These are phyloP conservation scores for Medicago truncatula DNA, from an alignment of 306 rosid species.

Conservation along the genomic window MtrunA17r5.0-ANR NC_053046.1:18821001-18821500, in stretches of 20 bases:
- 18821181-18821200: conserved; percentile 41
- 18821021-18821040: no score
- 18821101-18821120: no score
- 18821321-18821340: conserved; percentile 2
- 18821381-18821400: not conserved
- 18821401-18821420: not conserved
- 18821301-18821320: conserved; percentile 3
- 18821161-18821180: conserved; percentile 5
- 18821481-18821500: not conserved
- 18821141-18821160: conserved; percentile 1
- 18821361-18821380: not conserved
- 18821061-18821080: no score
- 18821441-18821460: no score
- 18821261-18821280: not conserved
- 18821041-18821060: no score
- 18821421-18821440: not conserved
- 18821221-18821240: conserved; percentile 89
- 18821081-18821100: no score
- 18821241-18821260: conserved; percentile 56
- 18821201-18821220: conserved; percentile 39
- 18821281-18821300: no score
- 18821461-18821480: no score
- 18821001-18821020: no score
- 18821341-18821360: not conserved
- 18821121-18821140: not conserved